A percentile compares a stretch with the other conserved stretches of the same genome.
Conservation (phyloP, 192 early-diverging fungal species). For the Mortierella hygrophila region DNA sequence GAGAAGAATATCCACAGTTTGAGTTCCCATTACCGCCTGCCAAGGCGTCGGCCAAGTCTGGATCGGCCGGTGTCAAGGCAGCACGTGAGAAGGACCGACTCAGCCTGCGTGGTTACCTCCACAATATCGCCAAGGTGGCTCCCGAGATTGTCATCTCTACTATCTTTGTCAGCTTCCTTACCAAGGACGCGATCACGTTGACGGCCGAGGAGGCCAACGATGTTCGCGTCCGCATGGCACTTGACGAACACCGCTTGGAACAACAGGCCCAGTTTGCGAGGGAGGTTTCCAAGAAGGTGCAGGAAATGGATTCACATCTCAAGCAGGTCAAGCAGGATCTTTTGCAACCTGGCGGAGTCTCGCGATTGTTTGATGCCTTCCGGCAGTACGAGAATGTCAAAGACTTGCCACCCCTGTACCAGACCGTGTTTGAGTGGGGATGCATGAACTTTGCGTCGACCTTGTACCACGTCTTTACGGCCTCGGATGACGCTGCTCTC, state of each 20-base stretch:
- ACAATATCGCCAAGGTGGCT: conserved; percentile 42
- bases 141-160: conserved; percentile 41
- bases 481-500: conserved; percentile 63
- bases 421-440: conserved; percentile 66
- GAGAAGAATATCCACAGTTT: conserved; percentile 57
- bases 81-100: conserved; percentile 67
- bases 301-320: conserved; percentile 62
- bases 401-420: conserved; percentile 57
- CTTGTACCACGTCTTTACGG: conserved; percentile 64
- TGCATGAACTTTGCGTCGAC: conserved; percentile 70
- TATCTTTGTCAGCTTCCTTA: conserved; percentile 58
- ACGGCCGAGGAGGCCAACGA: conserved; percentile 54
- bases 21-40: conserved; percentile 61
- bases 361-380: conserved; percentile 38
- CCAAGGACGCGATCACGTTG: conserved; percentile 48
- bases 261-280: conserved; percentile 59
- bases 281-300: conserved; percentile 60
- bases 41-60: conserved; percentile 45
- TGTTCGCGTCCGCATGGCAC: conserved; percentile 37
- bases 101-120: conserved; percentile 59
- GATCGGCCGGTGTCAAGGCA: conserved; percentile 23
- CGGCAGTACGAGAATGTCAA: conserved; percentile 45
- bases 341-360: conserved; percentile 50
- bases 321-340: conserved; percentile 62
- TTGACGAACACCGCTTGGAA: conserved; percentile 57